Conservation (phyloP, 73 alveolate genomes). For the Blepharisma japonicum region DNA sequence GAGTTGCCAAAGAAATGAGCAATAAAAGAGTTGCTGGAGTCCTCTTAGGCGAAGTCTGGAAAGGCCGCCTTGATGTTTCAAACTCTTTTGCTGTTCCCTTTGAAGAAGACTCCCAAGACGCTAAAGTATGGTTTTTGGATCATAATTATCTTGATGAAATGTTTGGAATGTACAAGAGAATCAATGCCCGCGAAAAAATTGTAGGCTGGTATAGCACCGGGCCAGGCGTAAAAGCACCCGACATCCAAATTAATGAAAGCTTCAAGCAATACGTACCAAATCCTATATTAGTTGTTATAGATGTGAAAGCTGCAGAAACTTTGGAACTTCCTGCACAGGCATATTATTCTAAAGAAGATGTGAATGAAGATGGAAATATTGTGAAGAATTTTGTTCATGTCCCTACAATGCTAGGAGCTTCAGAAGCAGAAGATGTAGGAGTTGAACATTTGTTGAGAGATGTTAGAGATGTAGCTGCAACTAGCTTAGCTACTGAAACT, state of each 20-base stretch:
- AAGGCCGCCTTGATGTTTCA: slow-evolving; percentile 92
- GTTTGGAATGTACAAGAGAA: slow-evolving; percentile 97
- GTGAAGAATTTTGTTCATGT: slow-evolving; percentile 81
- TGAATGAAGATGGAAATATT: slow-evolving; percentile 86
- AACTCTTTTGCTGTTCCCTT: slow-evolving; percentile 99
- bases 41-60: slow-evolving; percentile 72
- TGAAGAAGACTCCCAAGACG: slow-evolving; percentile 99
- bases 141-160: slow-evolving; percentile 97
- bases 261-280: slow-evolving; percentile 89
- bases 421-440: slow-evolving; percentile 99
- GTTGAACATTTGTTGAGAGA: slow-evolving; percentile 99
- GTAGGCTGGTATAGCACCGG: slow-evolving; percentile 99
- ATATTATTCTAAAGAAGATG: slow-evolving; percentile 87
- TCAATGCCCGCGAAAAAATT: slow-evolving; percentile 93
- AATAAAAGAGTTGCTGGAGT: slow-evolving; percentile 98
- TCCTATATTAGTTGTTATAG: slow-evolving; percentile 93
- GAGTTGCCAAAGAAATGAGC: slow-evolving; percentile 87
- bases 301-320: slow-evolving; percentile 78
- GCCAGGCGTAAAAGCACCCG: slow-evolving; percentile 97
- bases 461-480: slow-evolving; percentile 88
- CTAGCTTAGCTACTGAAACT: slow-evolving; percentile 46
- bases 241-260: slow-evolving; percentile 97
- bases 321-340: slow-evolving; percentile 96
- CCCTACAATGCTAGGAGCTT: slow-evolving; percentile 84
- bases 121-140: slow-evolving; percentile 98